Percentiles rank a stretch among this genome's conserved stretches.
Evolutionary conservation across 352 stramenopile species (phyloP).

Genomic region (Phytophthora hibernalis): DNA sequence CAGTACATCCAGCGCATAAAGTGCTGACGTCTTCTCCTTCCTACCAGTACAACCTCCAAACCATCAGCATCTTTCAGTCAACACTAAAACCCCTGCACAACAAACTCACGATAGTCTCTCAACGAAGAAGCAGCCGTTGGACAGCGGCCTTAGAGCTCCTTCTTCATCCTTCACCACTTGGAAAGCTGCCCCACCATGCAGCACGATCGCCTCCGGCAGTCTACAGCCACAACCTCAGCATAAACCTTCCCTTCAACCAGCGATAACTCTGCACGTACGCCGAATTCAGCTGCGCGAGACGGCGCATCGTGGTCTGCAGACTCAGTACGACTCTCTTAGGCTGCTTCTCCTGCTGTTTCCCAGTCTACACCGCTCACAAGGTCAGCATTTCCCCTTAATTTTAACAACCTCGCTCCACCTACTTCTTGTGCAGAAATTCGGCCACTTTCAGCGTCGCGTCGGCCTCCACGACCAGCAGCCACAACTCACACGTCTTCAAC

Average conservation of each 20-base stretch:
- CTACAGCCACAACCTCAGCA: conserved; percentile 33
- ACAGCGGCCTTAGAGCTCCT: conserved; percentile 57
- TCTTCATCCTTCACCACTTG: conserved; percentile 64
- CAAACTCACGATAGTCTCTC: conserved; percentile 75
- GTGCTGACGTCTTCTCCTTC: conserved; percentile 70
- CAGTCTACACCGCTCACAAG: conserved; percentile 7
- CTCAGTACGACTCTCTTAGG: conserved; percentile 63
- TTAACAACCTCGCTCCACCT: not conserved
- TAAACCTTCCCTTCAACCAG: not conserved
- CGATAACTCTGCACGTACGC: conserved; percentile 38
- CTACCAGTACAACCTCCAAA: conserved; percentile 36
- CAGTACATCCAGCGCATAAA: conserved; percentile 77
- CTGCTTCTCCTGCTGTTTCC: conserved; percentile 40
- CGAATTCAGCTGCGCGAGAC: conserved; percentile 61
- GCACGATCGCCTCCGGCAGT: conserved; percentile 67
- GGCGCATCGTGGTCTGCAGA: conserved; percentile 68
- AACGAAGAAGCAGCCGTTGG: conserved; percentile 79
- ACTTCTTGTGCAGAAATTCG: conserved; percentile 58
- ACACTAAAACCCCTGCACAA: not conserved
- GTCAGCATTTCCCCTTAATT: not conserved
- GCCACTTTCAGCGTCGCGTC: conserved; percentile 44
- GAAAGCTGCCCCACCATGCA: conserved; percentile 80
- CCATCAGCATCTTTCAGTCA: not conserved
- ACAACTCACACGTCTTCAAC: conserved; percentile 65
- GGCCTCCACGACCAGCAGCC: conserved; percentile 67